Conservation (phyloP, 192 early-diverging fungal genomes). For the Anaeromyces robustus region DNA sequence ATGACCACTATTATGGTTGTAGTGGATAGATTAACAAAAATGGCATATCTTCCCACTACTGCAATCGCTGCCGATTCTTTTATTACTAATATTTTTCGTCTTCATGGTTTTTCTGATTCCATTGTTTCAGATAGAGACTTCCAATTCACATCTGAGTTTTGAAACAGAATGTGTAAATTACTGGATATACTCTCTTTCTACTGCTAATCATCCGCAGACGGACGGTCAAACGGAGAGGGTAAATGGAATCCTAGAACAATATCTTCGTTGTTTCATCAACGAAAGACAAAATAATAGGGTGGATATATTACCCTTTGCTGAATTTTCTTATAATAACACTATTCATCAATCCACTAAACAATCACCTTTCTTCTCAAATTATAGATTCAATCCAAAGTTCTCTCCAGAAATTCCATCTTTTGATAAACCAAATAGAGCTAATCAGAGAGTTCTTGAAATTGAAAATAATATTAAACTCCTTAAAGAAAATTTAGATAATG, state of each 20-base stretch:
- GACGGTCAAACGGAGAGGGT: conserved; percentile 22
- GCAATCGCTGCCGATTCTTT: background rate
- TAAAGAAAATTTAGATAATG: too few species aligned
- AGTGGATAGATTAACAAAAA: too few species aligned
- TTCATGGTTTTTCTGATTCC: conserved; percentile 17
- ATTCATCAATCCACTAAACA: background rate
- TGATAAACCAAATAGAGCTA: too few species aligned
- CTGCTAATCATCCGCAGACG: conserved; percentile 18
- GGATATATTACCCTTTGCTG: conserved; percentile 14
- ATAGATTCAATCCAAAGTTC: conserved; percentile 11
- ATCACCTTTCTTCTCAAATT: conserved; percentile 11
- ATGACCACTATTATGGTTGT: too few species aligned
- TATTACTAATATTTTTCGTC: conserved; percentile 6
- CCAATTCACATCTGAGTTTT: conserved; percentile 22
- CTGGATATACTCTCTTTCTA: conserved; percentile 17
- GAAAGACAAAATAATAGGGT: conserved; percentile 27
- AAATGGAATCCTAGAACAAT: conserved; percentile 19
- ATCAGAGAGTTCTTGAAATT: too few species aligned
- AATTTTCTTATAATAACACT: conserved; percentile 36
- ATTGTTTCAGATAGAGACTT: conserved; percentile 26
- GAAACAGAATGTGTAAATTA: conserved; percentile 4
- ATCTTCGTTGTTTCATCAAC: conserved; percentile 13
- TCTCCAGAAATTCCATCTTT: too few species aligned
- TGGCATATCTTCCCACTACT: too few species aligned
- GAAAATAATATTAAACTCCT: too few species aligned